These are phyloP conservation scores for Rheum nobile DNA, from an alignment of 148 eudicot genomes.

Conservation along the genomic window DNA sequence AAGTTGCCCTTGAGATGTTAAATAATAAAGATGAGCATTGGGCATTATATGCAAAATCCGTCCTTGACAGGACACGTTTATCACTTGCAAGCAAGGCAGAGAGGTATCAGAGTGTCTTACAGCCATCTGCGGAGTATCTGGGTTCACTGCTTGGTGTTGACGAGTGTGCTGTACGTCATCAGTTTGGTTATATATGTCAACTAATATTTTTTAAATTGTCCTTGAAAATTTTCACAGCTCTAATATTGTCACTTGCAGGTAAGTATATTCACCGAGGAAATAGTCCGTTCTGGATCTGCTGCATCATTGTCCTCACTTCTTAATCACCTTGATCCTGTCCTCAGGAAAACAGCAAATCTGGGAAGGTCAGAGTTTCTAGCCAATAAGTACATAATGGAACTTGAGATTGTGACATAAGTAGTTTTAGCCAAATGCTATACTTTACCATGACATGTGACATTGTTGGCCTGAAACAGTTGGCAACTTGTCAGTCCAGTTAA, in stretches of 20 bases:
- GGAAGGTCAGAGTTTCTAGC: constrained; percentile 51
- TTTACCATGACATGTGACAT: constrained; percentile 9
- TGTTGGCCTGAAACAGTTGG: constrained; percentile 53
- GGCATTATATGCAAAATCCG: constrained; percentile 93
- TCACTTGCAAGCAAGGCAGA: constrained; percentile 88
- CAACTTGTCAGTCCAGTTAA: constrained; percentile 97
- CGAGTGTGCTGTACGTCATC: constrained; percentile 70
- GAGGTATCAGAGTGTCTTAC: constrained; percentile 66
- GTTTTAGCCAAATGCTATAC: background rate
- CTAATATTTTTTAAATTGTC: background rate
- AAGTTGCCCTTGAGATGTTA: constrained; percentile 50
- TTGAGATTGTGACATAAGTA: background rate
- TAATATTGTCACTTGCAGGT: constrained; percentile 34
- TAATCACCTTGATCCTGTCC: constrained; percentile 92
- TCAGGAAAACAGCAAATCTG: constrained; percentile 77
- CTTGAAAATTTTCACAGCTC: constrained; percentile 8
- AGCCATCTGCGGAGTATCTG: constrained; percentile 92
- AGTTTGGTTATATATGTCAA: background rate
- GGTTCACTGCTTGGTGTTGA: constrained; percentile 87
- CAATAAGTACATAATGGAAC: background rate
- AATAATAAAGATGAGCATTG: constrained; percentile 49
- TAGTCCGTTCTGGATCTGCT: constrained; percentile 95
- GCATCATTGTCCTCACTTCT: constrained; percentile 83
- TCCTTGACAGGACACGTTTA: constrained; percentile 87
- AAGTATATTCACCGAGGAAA: constrained; percentile 85